phyloP scores from a whole-genome alignment of 257 asterid species.

The Solanum etuberosum region DNA sequence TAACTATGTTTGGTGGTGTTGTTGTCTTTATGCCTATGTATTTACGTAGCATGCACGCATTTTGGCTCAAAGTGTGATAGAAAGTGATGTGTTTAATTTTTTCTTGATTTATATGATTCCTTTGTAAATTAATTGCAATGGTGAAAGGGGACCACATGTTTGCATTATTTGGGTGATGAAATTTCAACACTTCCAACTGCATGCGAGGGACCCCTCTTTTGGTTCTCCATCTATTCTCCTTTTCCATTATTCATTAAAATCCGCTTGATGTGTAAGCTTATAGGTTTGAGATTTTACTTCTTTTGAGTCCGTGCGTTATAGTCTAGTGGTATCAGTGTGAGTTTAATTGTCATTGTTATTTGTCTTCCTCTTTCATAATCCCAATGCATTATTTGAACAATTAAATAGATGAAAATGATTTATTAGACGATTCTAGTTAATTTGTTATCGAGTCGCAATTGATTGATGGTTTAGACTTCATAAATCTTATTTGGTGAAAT shows the following conservation, averaged over 20 bases:
- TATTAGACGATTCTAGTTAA: no score
- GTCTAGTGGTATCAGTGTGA: not conserved
- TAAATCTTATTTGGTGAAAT: not conserved
- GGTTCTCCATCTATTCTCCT: not conserved
- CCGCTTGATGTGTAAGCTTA: not conserved
- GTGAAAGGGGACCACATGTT: constrained; percentile 19
- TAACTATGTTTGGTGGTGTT: not conserved
- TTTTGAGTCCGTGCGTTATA: not conserved
- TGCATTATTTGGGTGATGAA: constrained; percentile 15
- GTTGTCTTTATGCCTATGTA: constrained; percentile 19
- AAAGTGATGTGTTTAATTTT: constrained; percentile 8
- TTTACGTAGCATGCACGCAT: constrained; percentile 29
- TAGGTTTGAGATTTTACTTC: not conserved
- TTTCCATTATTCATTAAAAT: not conserved
- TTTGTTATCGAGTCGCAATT: not conserved
- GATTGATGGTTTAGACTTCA: not conserved
- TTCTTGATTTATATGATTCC: not conserved
- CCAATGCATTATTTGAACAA: not conserved
- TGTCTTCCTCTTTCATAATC: not conserved
- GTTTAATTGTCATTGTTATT: not conserved
- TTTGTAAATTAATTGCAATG: not conserved
- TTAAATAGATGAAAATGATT: not conserved
- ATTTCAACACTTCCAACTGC: not conserved
- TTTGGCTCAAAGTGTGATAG: constrained; percentile 3
- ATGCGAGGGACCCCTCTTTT: not conserved